A percentile compares a stretch with the other conserved stretches of the same genome.
Conservation (phyloP, 192 early-diverging fungal species). For the Spizellomyces punctatus region DNA sequence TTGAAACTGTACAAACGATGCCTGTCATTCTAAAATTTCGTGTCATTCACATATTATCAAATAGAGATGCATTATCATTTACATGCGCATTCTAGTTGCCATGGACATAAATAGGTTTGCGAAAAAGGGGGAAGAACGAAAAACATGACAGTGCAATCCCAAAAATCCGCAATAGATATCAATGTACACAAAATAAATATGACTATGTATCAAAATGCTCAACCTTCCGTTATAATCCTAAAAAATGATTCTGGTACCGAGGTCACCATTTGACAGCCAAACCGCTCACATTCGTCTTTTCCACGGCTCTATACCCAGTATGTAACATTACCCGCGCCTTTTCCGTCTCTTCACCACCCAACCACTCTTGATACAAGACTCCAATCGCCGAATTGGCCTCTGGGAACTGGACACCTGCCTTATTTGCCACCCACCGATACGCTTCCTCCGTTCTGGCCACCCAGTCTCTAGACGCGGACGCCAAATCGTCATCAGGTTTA, state of each 20-base stretch:
- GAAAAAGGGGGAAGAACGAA: too few relatives aligned
- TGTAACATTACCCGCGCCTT: constrained; percentile 66
- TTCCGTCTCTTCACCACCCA: constrained; percentile 68
- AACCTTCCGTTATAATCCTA: too few relatives aligned
- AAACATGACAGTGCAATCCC: too few relatives aligned
- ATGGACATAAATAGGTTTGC: too few relatives aligned
- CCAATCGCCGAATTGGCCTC: constrained; percentile 68
- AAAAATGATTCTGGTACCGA: too few relatives aligned
- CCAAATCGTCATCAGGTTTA: constrained; percentile 43
- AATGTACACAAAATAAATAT: too few relatives aligned
- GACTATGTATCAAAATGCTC: too few relatives aligned
- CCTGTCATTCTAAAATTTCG: constrained; percentile 11
- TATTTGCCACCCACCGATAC: constrained; percentile 57
- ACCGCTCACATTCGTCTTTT: constrained; percentile 69
- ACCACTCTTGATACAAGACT: constrained; percentile 73
- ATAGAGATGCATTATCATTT: too few relatives aligned
- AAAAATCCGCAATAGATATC: too few relatives aligned
- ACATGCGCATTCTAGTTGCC: too few relatives aligned
- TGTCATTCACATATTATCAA: too few relatives aligned
- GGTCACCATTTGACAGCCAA: constrained; percentile 81
- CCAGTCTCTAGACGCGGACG: constrained; percentile 69
- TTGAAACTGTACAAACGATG: constrained; percentile 18
- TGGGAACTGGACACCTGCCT: constrained; percentile 47
- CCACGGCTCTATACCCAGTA: constrained; percentile 86
- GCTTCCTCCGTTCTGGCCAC: constrained; percentile 66